phyloP scores from a whole-genome alignment of 2,329 filamentous ascomycete species.

The Fusarium pseudoanthophilum region DNA sequence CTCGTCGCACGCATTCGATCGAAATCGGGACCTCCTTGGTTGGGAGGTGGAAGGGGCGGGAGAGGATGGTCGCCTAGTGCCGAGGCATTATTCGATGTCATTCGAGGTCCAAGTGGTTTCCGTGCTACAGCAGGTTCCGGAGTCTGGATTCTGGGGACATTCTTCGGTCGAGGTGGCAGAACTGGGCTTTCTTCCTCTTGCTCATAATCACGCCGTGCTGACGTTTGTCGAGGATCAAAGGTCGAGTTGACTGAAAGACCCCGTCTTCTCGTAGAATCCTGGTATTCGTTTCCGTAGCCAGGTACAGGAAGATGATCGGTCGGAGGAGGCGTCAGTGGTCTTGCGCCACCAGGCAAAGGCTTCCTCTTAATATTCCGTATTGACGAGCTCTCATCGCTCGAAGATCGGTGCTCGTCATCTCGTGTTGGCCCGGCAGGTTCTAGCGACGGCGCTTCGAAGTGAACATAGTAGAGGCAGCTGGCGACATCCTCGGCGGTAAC shows the following conservation, averaged over 20 bases:
- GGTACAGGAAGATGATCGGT: conserved; percentile 33
- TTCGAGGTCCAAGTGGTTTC: conserved; percentile 46
- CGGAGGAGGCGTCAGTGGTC: conserved; percentile 43
- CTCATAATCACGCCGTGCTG: conserved; percentile 22
- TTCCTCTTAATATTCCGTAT: conserved; percentile 63
- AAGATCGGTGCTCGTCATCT: conserved; percentile 51
- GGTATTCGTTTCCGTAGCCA: conserved; percentile 16
- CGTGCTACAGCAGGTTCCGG: conserved; percentile 38
- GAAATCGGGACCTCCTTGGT: conserved; percentile 16
- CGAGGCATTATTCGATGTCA: conserved; percentile 20
- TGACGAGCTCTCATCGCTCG: conserved; percentile 57
- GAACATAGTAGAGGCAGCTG: conserved; percentile 90
- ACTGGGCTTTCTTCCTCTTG: conserved; percentile 16
- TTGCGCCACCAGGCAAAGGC: conserved; percentile 56
- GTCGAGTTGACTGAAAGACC: conserved; percentile 38
- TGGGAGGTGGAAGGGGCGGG: conserved; percentile 13
- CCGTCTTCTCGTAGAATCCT: conserved; percentile 25
- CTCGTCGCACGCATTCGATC: conserved; percentile 19
- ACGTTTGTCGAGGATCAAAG: conserved; percentile 21
- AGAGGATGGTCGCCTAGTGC: conserved; percentile 16
- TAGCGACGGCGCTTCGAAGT: conserved; percentile 69
- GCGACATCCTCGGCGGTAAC: conserved; percentile 89
- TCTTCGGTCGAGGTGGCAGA: conserved; percentile 25
- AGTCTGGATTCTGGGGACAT: conserved; percentile 23
- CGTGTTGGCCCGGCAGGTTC: conserved; percentile 54